Percentiles rank a stretch among this genome's conserved stretches.
Evolutionary conservation across 495 filamentous ascomycete species (phyloP).

Genomic region (Elasticomyces elasticus): DNA sequence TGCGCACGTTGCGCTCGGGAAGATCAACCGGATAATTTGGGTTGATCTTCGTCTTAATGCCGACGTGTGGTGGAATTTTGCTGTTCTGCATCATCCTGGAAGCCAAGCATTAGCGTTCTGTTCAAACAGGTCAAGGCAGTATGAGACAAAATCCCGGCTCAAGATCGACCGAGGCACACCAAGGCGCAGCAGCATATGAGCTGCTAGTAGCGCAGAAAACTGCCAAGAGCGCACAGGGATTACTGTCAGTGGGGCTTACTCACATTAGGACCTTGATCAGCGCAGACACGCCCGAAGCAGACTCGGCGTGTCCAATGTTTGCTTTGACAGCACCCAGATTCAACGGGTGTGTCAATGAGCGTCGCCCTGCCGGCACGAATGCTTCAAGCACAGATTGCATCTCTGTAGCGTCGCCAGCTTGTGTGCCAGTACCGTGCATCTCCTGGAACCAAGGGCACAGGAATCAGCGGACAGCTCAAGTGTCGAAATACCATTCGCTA

Average conservation of each 20-base stretch:
- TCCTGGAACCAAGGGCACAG: no score
- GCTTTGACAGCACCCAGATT: constrained; percentile 29
- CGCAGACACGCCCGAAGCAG: constrained; percentile 28
- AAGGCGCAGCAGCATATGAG: no score
- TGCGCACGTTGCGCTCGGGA: constrained; percentile 28
- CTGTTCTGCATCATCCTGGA: constrained; percentile 29
- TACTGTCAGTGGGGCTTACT: no score
- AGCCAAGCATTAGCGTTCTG: no score
- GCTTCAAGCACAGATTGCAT: constrained; percentile 28
- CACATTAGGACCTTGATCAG: constrained; percentile 33
- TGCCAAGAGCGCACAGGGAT: no score
- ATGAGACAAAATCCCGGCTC: no score
- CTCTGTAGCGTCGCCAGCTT: constrained; percentile 33
- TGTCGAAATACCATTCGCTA: no score
- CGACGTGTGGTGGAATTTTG: constrained; percentile 20
- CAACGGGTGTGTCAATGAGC: constrained; percentile 12
- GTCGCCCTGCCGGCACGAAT: constrained; percentile 20
- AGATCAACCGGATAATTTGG: constrained; percentile 28
- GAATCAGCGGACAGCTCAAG: no score
- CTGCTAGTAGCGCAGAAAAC: no score
- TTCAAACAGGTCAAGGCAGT: no score
- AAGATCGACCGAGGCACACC: no score
- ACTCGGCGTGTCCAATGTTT: constrained; percentile 31
- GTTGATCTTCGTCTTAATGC: constrained; percentile 37
- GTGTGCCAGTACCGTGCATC: constrained; percentile 37